Base-by-base conservation (phyloP, 208 protist genomes). In the Porcisia hertigi region DNA sequence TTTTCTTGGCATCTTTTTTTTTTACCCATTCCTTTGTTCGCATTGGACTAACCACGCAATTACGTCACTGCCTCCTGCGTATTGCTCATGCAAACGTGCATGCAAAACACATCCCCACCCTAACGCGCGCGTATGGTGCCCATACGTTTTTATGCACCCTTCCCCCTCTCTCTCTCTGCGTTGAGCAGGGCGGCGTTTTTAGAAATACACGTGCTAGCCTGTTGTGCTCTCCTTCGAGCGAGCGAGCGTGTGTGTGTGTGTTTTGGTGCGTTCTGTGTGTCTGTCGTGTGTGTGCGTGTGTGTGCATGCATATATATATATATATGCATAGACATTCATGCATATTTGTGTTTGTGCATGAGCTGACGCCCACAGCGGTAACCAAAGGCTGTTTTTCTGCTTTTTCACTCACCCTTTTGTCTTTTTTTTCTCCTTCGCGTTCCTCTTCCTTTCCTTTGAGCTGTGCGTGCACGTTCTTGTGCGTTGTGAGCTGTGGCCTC, bases 211-310 rank as follows among this genome's bases (percentile, higher is more conserved):
- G 66, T 71, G 47, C 7, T 8, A 71, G 12, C 45, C 23, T 57
- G 66, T 76, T 76, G 65, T 74, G 14, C 0, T 75, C 55, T 67
- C 47, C 53, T 59, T 30, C 11, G 70, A 47, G 55, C 66, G 52
- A 65, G 49, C 57, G 53, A 76, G 45, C 53, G 47, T 70, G 7
- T 74, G 23, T 71, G 11, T 80, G 23, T 66, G 70, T 75, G 71
- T 62, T 49, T 69, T 53, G 54, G 52, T 58, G 57, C 60, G n/a
- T 25, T 41, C 52, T 25, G 63, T 69, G 63, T 25, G 18, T 30
- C 23, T 60, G 57, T 34, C 20, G 16, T 8, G 18, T 23, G 18
- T 12, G 18, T 39, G 11, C 7, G 25, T 6, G 25, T 7, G 65
- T 23, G 45, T n/a, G 41, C 5, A n/a, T 53, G 0, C 41, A 25